Evolutionary conservation across 2,329 filamentous ascomycete species (phyloP).

Genomic region (Colletotrichum lindemuthianum): DNA sequence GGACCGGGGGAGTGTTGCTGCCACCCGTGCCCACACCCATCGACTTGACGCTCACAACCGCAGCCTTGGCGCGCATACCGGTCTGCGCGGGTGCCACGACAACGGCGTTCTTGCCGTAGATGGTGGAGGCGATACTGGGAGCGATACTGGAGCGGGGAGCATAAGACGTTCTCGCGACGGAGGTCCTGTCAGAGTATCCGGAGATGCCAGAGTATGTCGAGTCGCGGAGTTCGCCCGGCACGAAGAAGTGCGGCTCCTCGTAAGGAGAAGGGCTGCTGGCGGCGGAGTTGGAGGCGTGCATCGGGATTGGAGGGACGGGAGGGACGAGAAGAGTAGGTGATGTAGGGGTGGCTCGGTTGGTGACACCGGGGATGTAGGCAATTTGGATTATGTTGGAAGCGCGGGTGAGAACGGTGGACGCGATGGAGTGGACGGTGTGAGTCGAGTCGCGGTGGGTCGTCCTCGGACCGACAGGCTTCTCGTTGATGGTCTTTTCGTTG

Average conservation of each 20-base stretch:
- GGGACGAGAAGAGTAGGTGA: conserved; percentile 84
- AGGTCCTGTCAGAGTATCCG: conserved; percentile 68
- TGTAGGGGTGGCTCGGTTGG: conserved; percentile 87
- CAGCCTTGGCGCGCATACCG: conserved; percentile 87
- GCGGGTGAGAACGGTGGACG: conserved; percentile 92
- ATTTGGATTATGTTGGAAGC: conserved; percentile 99
- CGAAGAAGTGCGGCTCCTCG: conserved; percentile 91
- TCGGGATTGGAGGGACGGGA: conserved; percentile 93
- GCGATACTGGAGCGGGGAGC: conserved; percentile 79
- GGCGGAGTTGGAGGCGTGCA: conserved; percentile 62
- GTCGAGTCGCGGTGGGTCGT: conserved; percentile 77
- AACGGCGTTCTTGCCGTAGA: conserved; percentile 91
- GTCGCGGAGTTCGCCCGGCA: conserved; percentile 88
- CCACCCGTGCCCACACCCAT: conserved; percentile 63
- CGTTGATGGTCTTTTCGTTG: conserved; percentile 64
- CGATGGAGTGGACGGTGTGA: conserved; percentile 89
- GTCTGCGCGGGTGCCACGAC: conserved; percentile 86
- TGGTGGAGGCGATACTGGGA: conserved; percentile 88
- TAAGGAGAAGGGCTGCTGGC: conserved; percentile 65
- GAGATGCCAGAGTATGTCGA: conserved; percentile 88
- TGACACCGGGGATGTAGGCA: conserved; percentile 97
- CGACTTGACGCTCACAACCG: conserved; percentile 91
- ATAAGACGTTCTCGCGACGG: conserved; percentile 67
- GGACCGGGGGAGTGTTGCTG: conserved; percentile 75
- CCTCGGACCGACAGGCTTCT: conserved; percentile 62